These are phyloP conservation scores for Sporothrix pseudoabietina DNA, from an alignment of 2,329 filamentous ascomycete genomes.

Conservation along the genomic window DNA sequence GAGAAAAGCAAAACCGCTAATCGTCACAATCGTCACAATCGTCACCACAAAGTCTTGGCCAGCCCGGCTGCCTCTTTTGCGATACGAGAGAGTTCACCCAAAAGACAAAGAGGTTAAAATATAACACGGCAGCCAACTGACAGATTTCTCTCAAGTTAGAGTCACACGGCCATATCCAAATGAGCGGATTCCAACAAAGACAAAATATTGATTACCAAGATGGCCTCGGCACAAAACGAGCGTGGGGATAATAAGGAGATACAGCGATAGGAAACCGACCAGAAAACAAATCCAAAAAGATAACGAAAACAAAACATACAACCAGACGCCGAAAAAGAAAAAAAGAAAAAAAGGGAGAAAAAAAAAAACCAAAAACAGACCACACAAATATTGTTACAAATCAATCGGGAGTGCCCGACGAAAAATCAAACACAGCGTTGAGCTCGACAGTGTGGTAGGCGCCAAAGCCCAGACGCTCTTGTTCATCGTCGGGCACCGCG, in stretches of 20 bases:
- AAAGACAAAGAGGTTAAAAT: neutral
- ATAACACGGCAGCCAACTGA: neutral
- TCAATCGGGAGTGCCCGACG: neutral
- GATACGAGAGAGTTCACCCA: neutral
- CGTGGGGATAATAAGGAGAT: neutral
- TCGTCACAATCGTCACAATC: neutral
- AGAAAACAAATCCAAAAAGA: neutral
- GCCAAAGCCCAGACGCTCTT: constrained; percentile 58
- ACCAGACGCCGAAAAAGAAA: neutral
- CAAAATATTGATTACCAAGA: constrained; percentile 10
- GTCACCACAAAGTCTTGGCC: neutral
- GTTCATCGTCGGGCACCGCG: constrained; percentile 62
- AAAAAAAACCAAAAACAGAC: neutral
- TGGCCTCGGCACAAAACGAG: neutral
- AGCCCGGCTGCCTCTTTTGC: constrained; percentile 20
- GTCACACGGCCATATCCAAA: neutral
- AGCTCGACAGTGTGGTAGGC: constrained; percentile 69
- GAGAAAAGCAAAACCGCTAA: neutral
- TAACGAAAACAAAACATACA: neutral
- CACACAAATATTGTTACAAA: constrained; percentile 11
- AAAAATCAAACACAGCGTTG: constrained; percentile 62
- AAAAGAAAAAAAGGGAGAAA: neutral
- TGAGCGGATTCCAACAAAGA: neutral
- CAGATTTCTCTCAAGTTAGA: neutral
- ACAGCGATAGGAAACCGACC: neutral